Conservation (phyloP, 73 alveolate species). For the Symbiodinium natans region DNA sequence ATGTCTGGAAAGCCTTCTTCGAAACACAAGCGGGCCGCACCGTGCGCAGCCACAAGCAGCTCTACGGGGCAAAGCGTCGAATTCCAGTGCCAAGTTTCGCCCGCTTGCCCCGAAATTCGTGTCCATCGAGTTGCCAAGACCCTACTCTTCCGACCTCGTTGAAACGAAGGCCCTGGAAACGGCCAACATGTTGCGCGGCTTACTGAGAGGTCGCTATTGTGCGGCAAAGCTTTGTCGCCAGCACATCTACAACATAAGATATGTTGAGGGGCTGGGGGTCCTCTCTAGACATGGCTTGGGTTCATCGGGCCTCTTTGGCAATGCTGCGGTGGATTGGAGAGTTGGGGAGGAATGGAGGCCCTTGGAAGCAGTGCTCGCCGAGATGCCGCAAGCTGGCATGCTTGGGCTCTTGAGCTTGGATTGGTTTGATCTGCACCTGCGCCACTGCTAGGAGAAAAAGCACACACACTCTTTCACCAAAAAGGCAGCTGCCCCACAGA, state of each 20-base stretch:
- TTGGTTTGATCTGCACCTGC: constrained; percentile 10
- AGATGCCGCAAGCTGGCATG: background rate
- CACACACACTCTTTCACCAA: too few relatives aligned
- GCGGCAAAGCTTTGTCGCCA: background rate
- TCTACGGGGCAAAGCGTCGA: background rate
- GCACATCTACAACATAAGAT: background rate
- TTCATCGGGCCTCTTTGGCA: background rate
- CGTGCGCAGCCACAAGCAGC: background rate
- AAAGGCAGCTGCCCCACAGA: too few relatives aligned
- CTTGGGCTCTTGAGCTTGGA: background rate
- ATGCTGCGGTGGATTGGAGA: constrained; percentile 12
- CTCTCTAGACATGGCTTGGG: background rate
- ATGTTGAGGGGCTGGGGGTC: background rate
- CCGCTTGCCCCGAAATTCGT: background rate
- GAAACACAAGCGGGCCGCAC: background rate
- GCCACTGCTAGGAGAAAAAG: background rate
- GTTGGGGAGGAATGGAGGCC: constrained; percentile 13
- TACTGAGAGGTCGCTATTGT: background rate
- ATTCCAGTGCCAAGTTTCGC: background rate
- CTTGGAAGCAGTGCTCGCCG: background rate
- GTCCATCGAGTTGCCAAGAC: background rate
- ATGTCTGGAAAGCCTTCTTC: background rate
- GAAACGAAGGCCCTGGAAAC: background rate
- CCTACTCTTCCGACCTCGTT: background rate
- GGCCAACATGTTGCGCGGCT: background rate